A percentile compares a stretch with the other conserved stretches of the same genome.
These are phyloP conservation scores for Rhizopus sp. DNA, from an alignment of 371 early-diverging fungal genomes.

Conservation along the genomic window DNA sequence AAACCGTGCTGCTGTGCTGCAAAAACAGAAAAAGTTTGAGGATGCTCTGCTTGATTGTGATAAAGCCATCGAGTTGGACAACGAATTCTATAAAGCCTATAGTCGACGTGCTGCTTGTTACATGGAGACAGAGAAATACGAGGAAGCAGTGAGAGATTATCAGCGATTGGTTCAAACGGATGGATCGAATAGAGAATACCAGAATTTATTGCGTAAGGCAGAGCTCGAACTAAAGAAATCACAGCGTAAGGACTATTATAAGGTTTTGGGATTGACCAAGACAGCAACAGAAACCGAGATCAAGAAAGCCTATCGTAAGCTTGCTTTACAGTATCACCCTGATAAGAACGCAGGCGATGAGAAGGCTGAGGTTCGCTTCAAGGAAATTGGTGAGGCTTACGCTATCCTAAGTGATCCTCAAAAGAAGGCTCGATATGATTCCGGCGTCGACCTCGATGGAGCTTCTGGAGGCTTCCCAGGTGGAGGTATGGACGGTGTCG, in stretches of 20 bases:
- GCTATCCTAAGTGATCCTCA: conserved; percentile 76
- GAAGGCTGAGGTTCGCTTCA: conserved; percentile 78
- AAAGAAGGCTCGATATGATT: conserved; percentile 80
- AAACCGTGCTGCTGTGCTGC: conserved; percentile 76
- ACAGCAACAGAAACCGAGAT: conserved; percentile 84
- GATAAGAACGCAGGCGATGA: conserved; percentile 76
- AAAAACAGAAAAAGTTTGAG: conserved; percentile 62
- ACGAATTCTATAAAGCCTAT: conserved; percentile 68
- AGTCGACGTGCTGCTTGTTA: conserved; percentile 80
- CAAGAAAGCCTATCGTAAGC: conserved; percentile 91
- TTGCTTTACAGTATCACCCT: conserved; percentile 84
- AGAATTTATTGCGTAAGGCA: conserved; percentile 63
- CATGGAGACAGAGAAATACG: conserved; percentile 75
- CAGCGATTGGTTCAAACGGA: conserved; percentile 63
- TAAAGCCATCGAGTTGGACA: conserved; percentile 67
- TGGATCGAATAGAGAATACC: conserved; percentile 69
- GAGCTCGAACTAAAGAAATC: conserved; percentile 78
- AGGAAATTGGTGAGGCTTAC: conserved; percentile 83
- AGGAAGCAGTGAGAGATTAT: conserved; percentile 82
- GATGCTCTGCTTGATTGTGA: conserved; percentile 72
- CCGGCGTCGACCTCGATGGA: conserved; percentile 79
- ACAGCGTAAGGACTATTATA: conserved; percentile 90
- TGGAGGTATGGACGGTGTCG: conserved; percentile 46
- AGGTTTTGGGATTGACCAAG: conserved; percentile 85
- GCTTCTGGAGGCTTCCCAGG: conserved; percentile 55